A percentile compares a stretch with the other conserved stretches of the same genome.
phyloP scores from a whole-genome alignment of 2,329 filamentous ascomycete species.

The Cladorrhinum sp. region DNA sequence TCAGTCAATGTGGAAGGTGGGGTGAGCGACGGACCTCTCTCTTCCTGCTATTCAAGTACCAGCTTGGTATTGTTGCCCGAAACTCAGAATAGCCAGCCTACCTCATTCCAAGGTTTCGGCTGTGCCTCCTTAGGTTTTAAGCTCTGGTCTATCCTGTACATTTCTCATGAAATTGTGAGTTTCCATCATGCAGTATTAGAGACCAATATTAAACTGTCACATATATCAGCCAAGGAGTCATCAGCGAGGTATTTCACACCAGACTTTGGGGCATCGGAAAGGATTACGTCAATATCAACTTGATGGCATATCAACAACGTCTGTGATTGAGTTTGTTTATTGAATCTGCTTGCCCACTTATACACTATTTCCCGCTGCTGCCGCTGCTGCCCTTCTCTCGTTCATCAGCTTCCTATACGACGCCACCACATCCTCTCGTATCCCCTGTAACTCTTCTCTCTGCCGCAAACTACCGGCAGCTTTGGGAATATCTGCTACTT shows the following conservation, averaged over 20 bases:
- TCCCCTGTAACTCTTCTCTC: conserved; percentile 69
- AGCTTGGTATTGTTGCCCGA: conserved; percentile 1
- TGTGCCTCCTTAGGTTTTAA: neutral
- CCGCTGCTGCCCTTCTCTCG: conserved; percentile 39
- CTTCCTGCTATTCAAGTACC: neutral
- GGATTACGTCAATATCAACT: no score
- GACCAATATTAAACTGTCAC: no score
- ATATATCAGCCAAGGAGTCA: neutral
- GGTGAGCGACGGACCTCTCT: conserved; percentile 1
- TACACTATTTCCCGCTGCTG: neutral
- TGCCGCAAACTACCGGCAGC: conserved; percentile 67
- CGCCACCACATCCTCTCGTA: conserved; percentile 68
- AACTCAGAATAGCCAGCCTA: neutral
- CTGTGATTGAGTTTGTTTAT: no score
- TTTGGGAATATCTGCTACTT: conserved; percentile 67
- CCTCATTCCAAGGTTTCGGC: neutral
- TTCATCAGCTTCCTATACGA: conserved; percentile 70
- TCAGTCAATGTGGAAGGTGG: conserved; percentile 16
- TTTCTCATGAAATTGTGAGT: neutral
- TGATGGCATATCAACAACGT: no score
- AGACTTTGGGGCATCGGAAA: neutral
- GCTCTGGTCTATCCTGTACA: neutral
- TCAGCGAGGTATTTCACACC: neutral
- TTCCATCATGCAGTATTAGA: no score
- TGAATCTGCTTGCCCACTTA: neutral